Base-by-base conservation (phyloP, 306 rosid species). In the Benincasa hispida region DNA sequence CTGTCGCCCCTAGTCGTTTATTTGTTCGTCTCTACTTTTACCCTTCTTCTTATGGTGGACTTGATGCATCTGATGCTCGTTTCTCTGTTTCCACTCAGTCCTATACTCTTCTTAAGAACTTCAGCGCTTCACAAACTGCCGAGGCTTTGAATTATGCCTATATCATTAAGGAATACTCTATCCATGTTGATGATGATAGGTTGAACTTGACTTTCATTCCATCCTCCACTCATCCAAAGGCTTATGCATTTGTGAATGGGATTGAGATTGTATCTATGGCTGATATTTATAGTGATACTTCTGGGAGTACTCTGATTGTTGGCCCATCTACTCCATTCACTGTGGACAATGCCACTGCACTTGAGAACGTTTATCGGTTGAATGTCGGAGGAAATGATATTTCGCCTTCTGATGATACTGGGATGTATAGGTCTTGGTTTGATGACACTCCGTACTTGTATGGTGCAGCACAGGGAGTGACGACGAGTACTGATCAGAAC, bases 371-470 rank as follows among this genome's bases (percentile, higher is more conserved):
- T 17, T 89, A 88, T 78, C 76, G 98, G 84, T 54, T 92, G 42
- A 94, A 94, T 61, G 93, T 92, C 18, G 99, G 99, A 18, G 99
- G 99, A 28, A 90, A 89, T 75, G 88, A 85, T 86, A 92, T 94
- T 56, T 87, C 95, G 2, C 93, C 98, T 0, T 80, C 91, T 3
- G 79, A 57, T 0, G 99, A 94, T 87, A 92, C 97, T 0, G 99
- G 97, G 58, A 66, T 94, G 85, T 89, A 84, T 54, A 89, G 99
- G 90, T 80, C 91, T 21, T 94, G 99, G 99, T 50, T 47, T 57
- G 96, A 89, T 83, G 98, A 94, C 55, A 2, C 83, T 13, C 78
- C 60, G 7, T 92, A 65, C 82, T 39, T 94, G 30, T 90, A 6
- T 76, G 93, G 93, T 74, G 92, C 99, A 10, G 88, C 41, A 25